phyloP scores from a whole-genome alignment of 805 yeast species.

The Sugiyamaella marilandica region DNA sequence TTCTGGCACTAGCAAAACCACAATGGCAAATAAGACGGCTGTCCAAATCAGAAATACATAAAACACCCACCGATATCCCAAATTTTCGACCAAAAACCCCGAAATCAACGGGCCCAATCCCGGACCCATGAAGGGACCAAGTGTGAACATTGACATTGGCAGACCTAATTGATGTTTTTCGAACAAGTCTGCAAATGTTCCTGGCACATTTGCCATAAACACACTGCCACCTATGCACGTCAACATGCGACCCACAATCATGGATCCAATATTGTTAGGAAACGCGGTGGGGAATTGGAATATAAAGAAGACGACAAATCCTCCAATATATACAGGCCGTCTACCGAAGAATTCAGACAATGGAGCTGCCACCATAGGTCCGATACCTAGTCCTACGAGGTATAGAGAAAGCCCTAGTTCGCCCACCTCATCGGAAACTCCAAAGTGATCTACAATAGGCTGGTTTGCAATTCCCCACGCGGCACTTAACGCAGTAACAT shows the following conservation, averaged over 20 bases:
- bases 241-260: slow-evolving; percentile 63
- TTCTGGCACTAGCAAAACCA: slow-evolving; percentile 53
- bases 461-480: slow-evolving; percentile 43
- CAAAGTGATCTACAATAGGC: slow-evolving; percentile 29
- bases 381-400: slow-evolving; percentile 59
- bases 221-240: slow-evolving; percentile 76
- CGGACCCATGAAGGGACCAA: slow-evolving; percentile 79
- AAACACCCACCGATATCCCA: slow-evolving; percentile 68
- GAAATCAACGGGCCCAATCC: slow-evolving; percentile 59
- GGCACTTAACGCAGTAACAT: slow-evolving; percentile 45
- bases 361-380: slow-evolving; percentile 63
- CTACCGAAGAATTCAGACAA: slow-evolving; percentile 68
- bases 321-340: slow-evolving; percentile 54
- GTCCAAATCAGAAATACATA: slow-evolving; percentile 56
- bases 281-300: slow-evolving; percentile 52
- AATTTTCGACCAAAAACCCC: slow-evolving; percentile 56
- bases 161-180: slow-evolving; percentile 57
- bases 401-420: slow-evolving; percentile 46
- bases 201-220: slow-evolving; percentile 78
- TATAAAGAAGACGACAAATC: slow-evolving; percentile 40
- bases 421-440: slow-evolving; percentile 39
- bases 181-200: slow-evolving; percentile 77
- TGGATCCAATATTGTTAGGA: slow-evolving; percentile 21
- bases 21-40: slow-evolving; percentile 47
- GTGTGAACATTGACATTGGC: slow-evolving; percentile 71